Base-by-base conservation (phyloP, 2,329 filamentous ascomycete species). In the Stenocarpella maydis region DNA sequence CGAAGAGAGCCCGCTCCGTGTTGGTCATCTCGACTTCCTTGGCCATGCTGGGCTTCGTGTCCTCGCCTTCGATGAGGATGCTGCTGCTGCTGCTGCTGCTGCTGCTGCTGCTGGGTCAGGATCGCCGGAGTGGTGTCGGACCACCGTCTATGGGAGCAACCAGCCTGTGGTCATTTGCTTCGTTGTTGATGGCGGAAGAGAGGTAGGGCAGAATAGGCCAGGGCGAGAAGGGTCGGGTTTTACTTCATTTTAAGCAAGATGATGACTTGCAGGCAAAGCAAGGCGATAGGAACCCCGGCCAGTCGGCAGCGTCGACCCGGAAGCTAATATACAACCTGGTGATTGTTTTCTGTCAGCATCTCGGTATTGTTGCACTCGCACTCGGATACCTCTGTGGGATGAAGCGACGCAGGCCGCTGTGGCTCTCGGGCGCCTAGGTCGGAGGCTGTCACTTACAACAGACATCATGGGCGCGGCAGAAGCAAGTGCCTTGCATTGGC, bases 1-100 rank as follows among this genome's bases (percentile, higher is more conserved):
- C 68, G 63, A 66, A 69, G 61, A 69, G 68, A 26, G 39, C 52
- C 24, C 43, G 63, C 68, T 69, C 68, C 31, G 34, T 47, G n/a
- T 54, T 14, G 19, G 61, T 19, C 68, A 69, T 66, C 52, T 66
- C 68, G 49, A 41, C 34, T 37, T 43, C 64, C 37, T 58, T 55
- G 21, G 24, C 37, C 50, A 55, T 67, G 64, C 31, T 55, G 39
- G 64, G 64, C 49, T 45, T 34, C 49, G 45, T 43, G 14, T 41
- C n/a, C 50, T 21, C 14, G 37, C 45, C 34, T 66, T 45, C 64
- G 28, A 54, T 61, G 58, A 61, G 58, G 58, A 26, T 41, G 49
- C 47, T 45, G 55, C 55, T 61, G 55, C n/a, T n/a, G n/a, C n/a
- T n/a, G n/a, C n/a, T n/a, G n/a, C n/a, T n/a, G n/a, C n/a, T n/a